A percentile compares a stretch with the other conserved stretches of the same genome.
Conservation (phyloP, 169 alveolate species). For the Babesia divergens region DNA sequence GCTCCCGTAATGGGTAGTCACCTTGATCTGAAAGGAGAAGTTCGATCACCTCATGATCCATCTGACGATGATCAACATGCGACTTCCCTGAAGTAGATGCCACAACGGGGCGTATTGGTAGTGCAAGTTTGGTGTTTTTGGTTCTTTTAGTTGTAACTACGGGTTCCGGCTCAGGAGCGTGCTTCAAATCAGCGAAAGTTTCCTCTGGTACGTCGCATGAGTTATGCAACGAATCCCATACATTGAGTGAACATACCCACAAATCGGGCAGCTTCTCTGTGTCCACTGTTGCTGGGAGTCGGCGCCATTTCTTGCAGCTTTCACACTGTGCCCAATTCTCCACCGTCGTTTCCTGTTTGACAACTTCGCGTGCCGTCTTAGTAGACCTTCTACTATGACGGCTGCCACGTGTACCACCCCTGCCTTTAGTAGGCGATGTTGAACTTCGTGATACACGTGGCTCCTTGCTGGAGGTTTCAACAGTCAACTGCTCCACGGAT, state of each 20-base stretch:
- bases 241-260: conserved; percentile 74
- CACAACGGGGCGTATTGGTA: conserved; percentile 9
- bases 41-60: conserved; percentile 39
- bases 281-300: conserved; percentile 61
- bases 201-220: conserved; percentile 62
- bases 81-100: background rate
- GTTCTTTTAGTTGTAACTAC: background rate
- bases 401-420: background rate
- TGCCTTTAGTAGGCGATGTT: background rate
- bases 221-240: conserved; percentile 67
- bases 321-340: conserved; percentile 81
- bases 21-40: background rate
- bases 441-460: background rate
- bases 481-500: background rate
- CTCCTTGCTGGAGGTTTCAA: too few species aligned
- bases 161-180: background rate
- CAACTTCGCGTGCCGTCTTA: background rate
- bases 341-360: conserved; percentile 49
- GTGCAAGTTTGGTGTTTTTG: background rate
- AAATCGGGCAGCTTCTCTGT: conserved; percentile 69
- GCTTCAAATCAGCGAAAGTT: conserved; percentile 21
- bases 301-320: conserved; percentile 74
- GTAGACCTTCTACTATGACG: background rate
- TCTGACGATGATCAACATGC: background rate
- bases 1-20: conserved; percentile 35